These are phyloP conservation scores for Arthromyces matolae DNA, from an alignment of 768 basidiomycete species.

Conservation along the genomic window DNA sequence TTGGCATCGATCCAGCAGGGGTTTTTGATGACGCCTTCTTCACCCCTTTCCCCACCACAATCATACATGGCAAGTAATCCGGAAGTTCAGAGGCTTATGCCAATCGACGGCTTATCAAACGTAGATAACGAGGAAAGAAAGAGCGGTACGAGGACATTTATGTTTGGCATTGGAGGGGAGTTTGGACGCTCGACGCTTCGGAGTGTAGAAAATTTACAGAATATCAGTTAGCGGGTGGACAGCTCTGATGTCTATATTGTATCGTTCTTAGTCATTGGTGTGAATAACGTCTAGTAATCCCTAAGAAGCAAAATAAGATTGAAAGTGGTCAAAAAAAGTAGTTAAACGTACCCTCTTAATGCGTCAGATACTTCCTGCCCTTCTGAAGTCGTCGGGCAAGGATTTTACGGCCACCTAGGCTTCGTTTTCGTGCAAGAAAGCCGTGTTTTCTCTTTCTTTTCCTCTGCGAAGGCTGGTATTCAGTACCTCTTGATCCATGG, in stretches of 20 bases:
- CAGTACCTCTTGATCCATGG: slow-evolving; percentile 70
- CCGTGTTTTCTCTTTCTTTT: slow-evolving; percentile 92
- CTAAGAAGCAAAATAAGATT: no score
- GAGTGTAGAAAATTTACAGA: slow-evolving; percentile 19
- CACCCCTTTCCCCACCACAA: slow-evolving; percentile 57
- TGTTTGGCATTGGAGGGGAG: slow-evolving; percentile 15
- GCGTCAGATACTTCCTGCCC: slow-evolving; percentile 76
- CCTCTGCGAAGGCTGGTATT: slow-evolving; percentile 95
- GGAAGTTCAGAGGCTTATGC: no score
- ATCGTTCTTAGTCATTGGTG: no score
- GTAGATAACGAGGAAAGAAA: slow-evolving; percentile 8
- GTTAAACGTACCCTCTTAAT: slow-evolving; percentile 45
- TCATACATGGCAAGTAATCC: slow-evolving; percentile 29
- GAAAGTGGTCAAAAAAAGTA: no score
- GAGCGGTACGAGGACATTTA: slow-evolving; percentile 9
- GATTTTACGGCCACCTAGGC: slow-evolving; percentile 66
- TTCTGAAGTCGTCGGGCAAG: slow-evolving; percentile 67
- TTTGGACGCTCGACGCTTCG: slow-evolving; percentile 14
- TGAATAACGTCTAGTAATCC: no score
- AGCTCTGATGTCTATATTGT: no score
- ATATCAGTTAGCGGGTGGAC: no score
- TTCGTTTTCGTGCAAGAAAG: slow-evolving; percentile 75
- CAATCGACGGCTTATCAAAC: slow-evolving; percentile 16
- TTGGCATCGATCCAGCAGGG: slow-evolving; percentile 62
- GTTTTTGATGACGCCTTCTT: slow-evolving; percentile 62